Conservation (phyloP, 1,284 basidiomycete species). For the Testicularia cyperi region DNA sequence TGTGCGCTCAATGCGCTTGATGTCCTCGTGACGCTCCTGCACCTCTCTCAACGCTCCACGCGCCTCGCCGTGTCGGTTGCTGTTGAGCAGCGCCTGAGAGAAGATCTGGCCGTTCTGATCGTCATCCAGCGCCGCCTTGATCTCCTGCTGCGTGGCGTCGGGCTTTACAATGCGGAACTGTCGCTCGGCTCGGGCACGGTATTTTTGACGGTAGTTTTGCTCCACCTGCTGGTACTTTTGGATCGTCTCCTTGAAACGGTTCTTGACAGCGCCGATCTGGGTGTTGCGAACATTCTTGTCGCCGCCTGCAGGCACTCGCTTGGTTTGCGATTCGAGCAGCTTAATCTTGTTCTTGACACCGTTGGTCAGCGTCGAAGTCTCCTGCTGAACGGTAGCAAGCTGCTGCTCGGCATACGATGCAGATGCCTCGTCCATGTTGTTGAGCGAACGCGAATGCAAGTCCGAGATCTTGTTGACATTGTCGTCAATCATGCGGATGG, state of each 20-base stretch:
- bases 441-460: slow-evolving; percentile 56
- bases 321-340: slow-evolving; percentile 48
- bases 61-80: slow-evolving; percentile 81
- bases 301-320: slow-evolving; percentile 40
- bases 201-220: slow-evolving; percentile 86
- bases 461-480: slow-evolving; percentile 58
- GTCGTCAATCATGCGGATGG: slow-evolving; percentile 56
- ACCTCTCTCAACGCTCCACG: slow-evolving; percentile 84
- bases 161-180: slow-evolving; percentile 94
- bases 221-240: slow-evolving; percentile 79
- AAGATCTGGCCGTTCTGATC: slow-evolving; percentile 80
- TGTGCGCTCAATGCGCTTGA: slow-evolving; percentile 82
- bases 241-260: slow-evolving; percentile 62
- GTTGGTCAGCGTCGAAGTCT: slow-evolving; percentile 56
- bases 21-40: slow-evolving; percentile 84
- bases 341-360: slow-evolving; percentile 57
- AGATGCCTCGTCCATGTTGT: slow-evolving; percentile 59
- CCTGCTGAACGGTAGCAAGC: slow-evolving; percentile 41
- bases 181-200: slow-evolving; percentile 89
- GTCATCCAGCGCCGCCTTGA: slow-evolving; percentile 71
- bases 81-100: slow-evolving; percentile 75
- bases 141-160: slow-evolving; percentile 80
- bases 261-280: slow-evolving; percentile 66
- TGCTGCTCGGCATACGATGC: slow-evolving; percentile 55
- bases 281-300: slow-evolving; percentile 60